A percentile compares a stretch with the other conserved stretches of the same genome.
Conservation (phyloP, 192 early-diverging fungal genomes). For the Pilobolus umbonatus region DNA sequence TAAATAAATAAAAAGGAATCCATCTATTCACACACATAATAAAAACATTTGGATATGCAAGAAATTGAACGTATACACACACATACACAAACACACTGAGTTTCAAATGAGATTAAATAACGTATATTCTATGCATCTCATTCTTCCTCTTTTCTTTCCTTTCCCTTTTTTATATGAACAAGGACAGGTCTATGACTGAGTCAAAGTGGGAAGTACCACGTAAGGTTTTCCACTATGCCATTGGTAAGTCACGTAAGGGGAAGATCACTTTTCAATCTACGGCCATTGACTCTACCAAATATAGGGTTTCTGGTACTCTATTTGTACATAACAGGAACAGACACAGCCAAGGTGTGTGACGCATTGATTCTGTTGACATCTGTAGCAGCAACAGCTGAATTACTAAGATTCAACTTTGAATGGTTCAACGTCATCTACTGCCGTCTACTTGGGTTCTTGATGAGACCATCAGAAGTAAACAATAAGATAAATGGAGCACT, state of each 20-base stretch:
- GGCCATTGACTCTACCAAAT: not conserved
- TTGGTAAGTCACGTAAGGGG: conserved; percentile 27
- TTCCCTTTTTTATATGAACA: too few species aligned
- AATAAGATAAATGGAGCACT: conserved; percentile 35
- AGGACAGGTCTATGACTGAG: too few species aligned
- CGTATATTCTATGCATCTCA: too few species aligned
- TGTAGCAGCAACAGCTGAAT: conserved; percentile 27
- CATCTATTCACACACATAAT: too few species aligned
- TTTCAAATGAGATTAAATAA: too few species aligned
- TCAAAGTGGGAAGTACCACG: conserved; percentile 44
- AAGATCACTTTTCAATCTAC: not conserved
- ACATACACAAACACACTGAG: too few species aligned
- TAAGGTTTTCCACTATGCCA: conserved; percentile 40
- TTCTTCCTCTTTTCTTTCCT: too few species aligned
- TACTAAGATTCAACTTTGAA: conserved; percentile 33
- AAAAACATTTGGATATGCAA: too few species aligned
- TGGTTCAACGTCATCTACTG: conserved; percentile 37
- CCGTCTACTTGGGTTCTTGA: conserved; percentile 33
- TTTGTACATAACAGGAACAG: conserved; percentile 19
- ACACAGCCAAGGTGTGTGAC: conserved; percentile 18
- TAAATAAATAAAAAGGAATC: not conserved
- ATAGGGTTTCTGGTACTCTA: conserved; percentile 38
- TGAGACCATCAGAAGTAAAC: conserved; percentile 38
- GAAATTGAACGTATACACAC: too few species aligned
- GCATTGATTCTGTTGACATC: conserved; percentile 14